Evolutionary conservation across 2,329 filamentous ascomycete genomes (phyloP).

Genomic region (Hypomyces perniciosus): DNA sequence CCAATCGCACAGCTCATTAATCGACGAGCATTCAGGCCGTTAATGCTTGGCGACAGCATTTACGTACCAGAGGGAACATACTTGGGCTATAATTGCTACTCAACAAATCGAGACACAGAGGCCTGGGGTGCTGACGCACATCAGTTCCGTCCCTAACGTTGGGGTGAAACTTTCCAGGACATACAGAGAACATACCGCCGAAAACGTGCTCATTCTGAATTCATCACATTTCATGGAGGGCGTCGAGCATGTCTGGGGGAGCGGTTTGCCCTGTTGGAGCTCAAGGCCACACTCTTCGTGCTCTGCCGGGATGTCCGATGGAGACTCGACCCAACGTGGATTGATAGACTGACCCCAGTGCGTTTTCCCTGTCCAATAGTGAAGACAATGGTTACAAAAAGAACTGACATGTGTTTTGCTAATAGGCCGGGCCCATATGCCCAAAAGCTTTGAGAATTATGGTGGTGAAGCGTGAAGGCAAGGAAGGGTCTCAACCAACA

Average conservation of each 20-base stretch:
- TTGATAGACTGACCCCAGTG: constrained; percentile 29
- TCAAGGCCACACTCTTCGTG: constrained; percentile 29
- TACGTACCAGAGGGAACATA: constrained; percentile 31
- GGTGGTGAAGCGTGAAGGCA: neutral
- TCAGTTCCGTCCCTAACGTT: constrained; percentile 33
- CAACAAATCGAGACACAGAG: constrained; percentile 30
- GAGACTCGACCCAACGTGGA: constrained; percentile 27
- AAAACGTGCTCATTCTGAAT: constrained; percentile 30
- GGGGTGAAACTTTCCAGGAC: constrained; percentile 29
- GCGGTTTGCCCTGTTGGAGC: constrained; percentile 33
- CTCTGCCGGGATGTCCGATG: constrained; percentile 24
- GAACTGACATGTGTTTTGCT: neutral
- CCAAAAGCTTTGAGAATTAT: constrained; percentile 1
- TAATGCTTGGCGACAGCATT: constrained; percentile 24
- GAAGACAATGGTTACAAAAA: neutral
- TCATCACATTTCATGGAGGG: constrained; percentile 38
- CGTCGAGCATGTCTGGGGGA: constrained; percentile 35
- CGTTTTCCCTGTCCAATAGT: constrained; percentile 8
- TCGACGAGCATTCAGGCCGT: constrained; percentile 26
- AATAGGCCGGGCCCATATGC: constrained; percentile 14
- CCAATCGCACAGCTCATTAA: constrained; percentile 46
- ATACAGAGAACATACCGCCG: constrained; percentile 30
- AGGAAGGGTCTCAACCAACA: too few species aligned
- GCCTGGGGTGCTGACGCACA: constrained; percentile 29
- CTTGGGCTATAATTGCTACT: constrained; percentile 36